Percentiles rank a stretch among this genome's conserved stretches.
These are phyloP conservation scores for Leishmania amazonensis DNA, from an alignment of 208 protist species.

Conservation along the genomic window DNA sequence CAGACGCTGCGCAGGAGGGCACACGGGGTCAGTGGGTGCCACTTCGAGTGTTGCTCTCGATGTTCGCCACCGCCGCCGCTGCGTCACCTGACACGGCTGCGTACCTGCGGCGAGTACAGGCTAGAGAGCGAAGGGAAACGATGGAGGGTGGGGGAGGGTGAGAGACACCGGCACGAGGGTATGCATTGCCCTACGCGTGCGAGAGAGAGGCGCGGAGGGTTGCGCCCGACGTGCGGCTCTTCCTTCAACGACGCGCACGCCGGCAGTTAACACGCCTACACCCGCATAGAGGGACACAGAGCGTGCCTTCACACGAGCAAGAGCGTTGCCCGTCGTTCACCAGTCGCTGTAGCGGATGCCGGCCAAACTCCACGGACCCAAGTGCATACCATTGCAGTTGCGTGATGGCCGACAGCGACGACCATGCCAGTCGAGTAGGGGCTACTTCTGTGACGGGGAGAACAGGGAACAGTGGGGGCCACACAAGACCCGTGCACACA, in stretches of 20 bases:
- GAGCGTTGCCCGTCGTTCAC: neutral
- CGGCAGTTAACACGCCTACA: neutral
- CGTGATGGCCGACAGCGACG: neutral
- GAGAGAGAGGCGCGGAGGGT: neutral
- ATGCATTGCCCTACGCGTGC: too few species aligned
- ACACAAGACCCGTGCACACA: neutral
- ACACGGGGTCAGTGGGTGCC: neutral
- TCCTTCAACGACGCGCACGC: neutral
- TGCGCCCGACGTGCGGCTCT: neutral
- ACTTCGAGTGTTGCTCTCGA: neutral
- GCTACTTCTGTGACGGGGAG: neutral
- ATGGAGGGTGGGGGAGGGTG: neutral
- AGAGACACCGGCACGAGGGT: neutral
- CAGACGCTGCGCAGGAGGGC: neutral
- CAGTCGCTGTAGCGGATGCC: neutral
- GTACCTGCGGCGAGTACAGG: neutral
- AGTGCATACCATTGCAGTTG: neutral
- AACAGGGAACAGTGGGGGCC: neutral
- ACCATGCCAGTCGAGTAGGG: neutral
- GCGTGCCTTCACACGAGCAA: neutral
- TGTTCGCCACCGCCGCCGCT: neutral
- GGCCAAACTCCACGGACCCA: too few species aligned
- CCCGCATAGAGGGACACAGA: neutral
- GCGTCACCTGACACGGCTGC: neutral
- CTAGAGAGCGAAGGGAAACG: neutral